phyloP scores from a whole-genome alignment of 371 early-diverging fungal species.

The Mucor irregularis region DNA sequence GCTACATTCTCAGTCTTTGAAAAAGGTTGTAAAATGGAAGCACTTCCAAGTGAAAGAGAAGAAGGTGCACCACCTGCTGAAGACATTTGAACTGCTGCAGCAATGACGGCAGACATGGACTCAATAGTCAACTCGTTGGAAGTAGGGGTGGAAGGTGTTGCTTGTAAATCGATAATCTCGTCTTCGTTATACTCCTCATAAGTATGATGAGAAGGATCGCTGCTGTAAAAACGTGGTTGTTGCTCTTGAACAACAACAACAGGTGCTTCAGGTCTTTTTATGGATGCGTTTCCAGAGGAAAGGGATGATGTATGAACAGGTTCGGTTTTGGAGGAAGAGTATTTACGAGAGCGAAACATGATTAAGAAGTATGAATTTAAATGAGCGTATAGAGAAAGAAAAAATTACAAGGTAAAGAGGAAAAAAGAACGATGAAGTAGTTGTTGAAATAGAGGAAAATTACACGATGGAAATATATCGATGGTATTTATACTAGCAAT shows the following conservation, averaged over 20 bases:
- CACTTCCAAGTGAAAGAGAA: slow-evolving; percentile 43
- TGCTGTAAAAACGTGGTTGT: not conserved
- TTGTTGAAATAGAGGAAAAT: slow-evolving; percentile 1
- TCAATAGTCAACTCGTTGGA: slow-evolving; percentile 34
- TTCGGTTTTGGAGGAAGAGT: not conserved
- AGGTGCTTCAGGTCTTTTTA: slow-evolving; percentile 12
- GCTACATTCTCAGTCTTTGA: not conserved
- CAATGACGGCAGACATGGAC: slow-evolving; percentile 49
- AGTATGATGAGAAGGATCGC: not conserved
- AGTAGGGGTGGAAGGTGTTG: slow-evolving; percentile 1
- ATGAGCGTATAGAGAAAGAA: not conserved
- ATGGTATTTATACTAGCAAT: not conserved
- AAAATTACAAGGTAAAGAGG: slow-evolving; percentile 3
- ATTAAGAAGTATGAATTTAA: not conserved
- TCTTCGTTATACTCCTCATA: slow-evolving; percentile 4
- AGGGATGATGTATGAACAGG: slow-evolving; percentile 23
- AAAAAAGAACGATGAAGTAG: slow-evolving; percentile 8
- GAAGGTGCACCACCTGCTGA: slow-evolving; percentile 26
- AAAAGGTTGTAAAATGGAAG: slow-evolving; percentile 40
- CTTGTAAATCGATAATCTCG: slow-evolving; percentile 20
- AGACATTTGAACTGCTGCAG: slow-evolving; percentile 49
- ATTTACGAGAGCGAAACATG: slow-evolving; percentile 25
- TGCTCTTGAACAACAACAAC: not conserved
- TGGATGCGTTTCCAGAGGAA: slow-evolving; percentile 36
- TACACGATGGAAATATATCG: not conserved